A percentile compares a stretch with the other conserved stretches of the same genome.
Conservation (phyloP, 176 grass and related monocot genomes). For the Areca catechu region DNA sequence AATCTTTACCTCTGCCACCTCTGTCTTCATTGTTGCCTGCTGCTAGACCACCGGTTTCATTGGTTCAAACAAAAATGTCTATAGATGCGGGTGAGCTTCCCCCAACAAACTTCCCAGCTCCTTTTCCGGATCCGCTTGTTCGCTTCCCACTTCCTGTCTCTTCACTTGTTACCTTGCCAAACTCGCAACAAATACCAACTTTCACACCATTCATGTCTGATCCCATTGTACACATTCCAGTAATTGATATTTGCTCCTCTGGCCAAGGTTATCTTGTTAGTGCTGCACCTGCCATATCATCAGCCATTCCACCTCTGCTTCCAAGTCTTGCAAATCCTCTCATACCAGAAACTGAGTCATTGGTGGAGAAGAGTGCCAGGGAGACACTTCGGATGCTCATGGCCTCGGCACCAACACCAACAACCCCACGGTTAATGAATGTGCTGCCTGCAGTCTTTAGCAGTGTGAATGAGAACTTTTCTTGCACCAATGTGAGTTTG, state of each 20-base stretch:
- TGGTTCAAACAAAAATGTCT: slow-evolving; percentile 30
- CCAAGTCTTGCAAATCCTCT: slow-evolving; percentile 52
- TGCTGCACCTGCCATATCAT: slow-evolving; percentile 64
- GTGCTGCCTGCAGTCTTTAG: slow-evolving; percentile 34
- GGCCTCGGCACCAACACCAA: slow-evolving; percentile 42
- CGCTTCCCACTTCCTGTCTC: slow-evolving; percentile 50
- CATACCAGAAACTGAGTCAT: slow-evolving; percentile 50
- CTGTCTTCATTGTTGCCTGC: slow-evolving; percentile 43
- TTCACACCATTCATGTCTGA: slow-evolving; percentile 90
- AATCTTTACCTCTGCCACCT: slow-evolving; percentile 27
- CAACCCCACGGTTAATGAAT: slow-evolving; percentile 33
- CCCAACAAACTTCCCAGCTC: slow-evolving; percentile 37
- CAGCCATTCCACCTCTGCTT: slow-evolving; percentile 45
- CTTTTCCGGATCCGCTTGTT: slow-evolving; percentile 55
- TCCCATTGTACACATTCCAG: slow-evolving; percentile 85
- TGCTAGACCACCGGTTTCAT: slow-evolving; percentile 26
- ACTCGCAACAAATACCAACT: slow-evolving; percentile 53
- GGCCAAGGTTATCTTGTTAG: slow-evolving; percentile 85
- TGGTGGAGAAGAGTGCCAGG: slow-evolving; percentile 79
- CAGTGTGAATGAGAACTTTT: slow-evolving; percentile 28
- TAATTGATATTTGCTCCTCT: slow-evolving; percentile 80
- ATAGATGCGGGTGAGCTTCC: slow-evolving; percentile 32
- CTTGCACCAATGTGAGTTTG: slow-evolving; percentile 31
- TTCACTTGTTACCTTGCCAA: slow-evolving; percentile 46
- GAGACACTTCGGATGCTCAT: slow-evolving; percentile 82